A percentile compares a stretch with the other conserved stretches of the same genome.
Conservation (phyloP, 345 rosid species). For the Eucalyptus paniculata region DNA sequence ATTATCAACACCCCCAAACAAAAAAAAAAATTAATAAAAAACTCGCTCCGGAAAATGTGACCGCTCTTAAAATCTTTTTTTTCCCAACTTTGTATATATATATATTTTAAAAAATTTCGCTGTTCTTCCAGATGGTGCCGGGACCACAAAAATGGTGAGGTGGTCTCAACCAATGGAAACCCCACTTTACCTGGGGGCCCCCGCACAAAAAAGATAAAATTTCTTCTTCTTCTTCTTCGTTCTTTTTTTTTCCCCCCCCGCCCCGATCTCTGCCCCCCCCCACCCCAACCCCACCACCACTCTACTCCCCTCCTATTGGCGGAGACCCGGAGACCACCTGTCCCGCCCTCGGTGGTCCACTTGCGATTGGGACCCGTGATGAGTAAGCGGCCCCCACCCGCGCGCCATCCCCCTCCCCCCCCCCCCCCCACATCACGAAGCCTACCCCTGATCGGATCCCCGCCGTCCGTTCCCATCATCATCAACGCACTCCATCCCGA, state of each 20-base stretch:
- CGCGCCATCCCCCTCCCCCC: background rate
- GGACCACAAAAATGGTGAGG: background rate
- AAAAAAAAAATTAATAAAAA: background rate
- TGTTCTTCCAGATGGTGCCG: background rate
- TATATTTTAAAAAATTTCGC: background rate
- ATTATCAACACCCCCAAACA: background rate
- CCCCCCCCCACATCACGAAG: background rate
- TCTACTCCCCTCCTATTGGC: background rate
- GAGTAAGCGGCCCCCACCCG: background rate
- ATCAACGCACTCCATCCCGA: background rate
- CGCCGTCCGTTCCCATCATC: conserved; percentile 8
- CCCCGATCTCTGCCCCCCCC: background rate
- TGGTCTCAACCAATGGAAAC: background rate
- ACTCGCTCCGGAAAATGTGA: background rate
- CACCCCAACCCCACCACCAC: background rate
- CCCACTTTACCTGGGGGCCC: background rate
- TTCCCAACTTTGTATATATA: background rate
- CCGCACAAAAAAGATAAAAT: background rate
- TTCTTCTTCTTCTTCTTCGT: background rate
- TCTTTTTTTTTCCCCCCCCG: background rate
- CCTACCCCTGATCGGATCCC: background rate
- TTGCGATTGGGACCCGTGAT: background rate
- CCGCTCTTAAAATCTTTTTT: background rate
- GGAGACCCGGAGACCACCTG: background rate
- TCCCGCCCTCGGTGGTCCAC: background rate